Conservation (phyloP, 352 stramenopile species). For the Globisporangium okanoganense region DNA sequence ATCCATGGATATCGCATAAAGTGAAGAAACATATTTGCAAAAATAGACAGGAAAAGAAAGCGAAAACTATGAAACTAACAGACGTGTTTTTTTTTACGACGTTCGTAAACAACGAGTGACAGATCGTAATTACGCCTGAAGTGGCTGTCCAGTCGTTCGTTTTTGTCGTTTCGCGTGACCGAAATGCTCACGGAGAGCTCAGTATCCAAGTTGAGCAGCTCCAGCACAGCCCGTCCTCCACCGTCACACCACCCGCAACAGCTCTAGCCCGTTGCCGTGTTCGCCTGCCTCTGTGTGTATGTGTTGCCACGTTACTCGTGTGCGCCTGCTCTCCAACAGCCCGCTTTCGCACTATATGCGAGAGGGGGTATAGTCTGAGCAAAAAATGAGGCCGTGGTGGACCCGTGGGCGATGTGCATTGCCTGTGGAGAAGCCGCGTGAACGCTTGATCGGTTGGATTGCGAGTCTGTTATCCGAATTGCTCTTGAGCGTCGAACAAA, state of each 20-base stretch:
- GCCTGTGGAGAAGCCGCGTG: slow-evolving; percentile 24
- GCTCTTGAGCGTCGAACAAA: slow-evolving; percentile 38
- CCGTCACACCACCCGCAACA: neutral
- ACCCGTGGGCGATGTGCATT: slow-evolving; percentile 29
- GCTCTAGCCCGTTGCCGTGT: neutral
- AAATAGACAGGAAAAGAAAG: neutral
- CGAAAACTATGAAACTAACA: neutral
- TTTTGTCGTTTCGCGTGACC: neutral
- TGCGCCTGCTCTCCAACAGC: slow-evolving; percentile 64
- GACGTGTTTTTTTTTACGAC: neutral
- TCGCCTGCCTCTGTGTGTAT: neutral
- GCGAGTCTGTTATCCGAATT: slow-evolving; percentile 12
- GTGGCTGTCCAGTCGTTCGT: slow-evolving; percentile 30
- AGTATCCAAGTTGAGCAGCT: slow-evolving; percentile 13
- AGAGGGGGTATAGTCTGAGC: slow-evolving; percentile 81
- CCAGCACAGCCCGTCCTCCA: neutral
- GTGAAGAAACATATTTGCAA: neutral
- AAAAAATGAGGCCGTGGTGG: slow-evolving; percentile 41
- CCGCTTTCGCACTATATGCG: slow-evolving; percentile 43
- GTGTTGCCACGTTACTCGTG: neutral
- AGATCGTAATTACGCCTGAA: slow-evolving; percentile 20
- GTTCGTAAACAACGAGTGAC: no score
- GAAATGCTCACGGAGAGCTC: slow-evolving; percentile 1
- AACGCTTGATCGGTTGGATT: slow-evolving; percentile 22
- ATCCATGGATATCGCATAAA: no score